Conservation (phyloP, 306 rosid genomes). For the Citrullus colocynthis region DNA sequence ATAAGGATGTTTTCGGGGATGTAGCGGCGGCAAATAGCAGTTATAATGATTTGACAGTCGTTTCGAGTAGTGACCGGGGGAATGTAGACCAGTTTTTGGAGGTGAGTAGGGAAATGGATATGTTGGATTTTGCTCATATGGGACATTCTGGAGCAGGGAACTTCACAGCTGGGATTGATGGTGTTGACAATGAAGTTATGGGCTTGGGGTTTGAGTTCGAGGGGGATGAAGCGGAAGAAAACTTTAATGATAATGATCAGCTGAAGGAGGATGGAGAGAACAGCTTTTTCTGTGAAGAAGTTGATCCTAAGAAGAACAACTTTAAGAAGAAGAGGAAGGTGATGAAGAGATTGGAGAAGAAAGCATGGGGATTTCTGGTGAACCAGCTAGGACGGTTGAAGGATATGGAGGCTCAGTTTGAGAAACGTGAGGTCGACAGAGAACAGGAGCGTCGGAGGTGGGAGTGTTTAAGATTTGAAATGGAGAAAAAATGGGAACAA, state of each 20-base stretch:
- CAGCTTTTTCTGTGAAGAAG: conserved; percentile 63
- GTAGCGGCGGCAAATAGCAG: conserved; percentile 34
- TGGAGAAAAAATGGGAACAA: conserved; percentile 57
- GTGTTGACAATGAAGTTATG: conserved; percentile 73
- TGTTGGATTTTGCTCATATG: conserved; percentile 65
- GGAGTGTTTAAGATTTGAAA: conserved; percentile 40
- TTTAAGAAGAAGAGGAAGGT: conserved; percentile 50
- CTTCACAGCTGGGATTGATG: conserved; percentile 59
- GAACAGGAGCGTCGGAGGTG: conserved; percentile 62
- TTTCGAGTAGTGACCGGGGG: conserved; percentile 33
- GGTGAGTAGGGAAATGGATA: conserved; percentile 40
- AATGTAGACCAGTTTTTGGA: conserved; percentile 43
- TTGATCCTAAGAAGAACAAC: conserved; percentile 41
- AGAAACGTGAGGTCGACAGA: conserved; percentile 65
- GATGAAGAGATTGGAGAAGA: conserved; percentile 50
- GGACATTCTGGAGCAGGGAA: conserved; percentile 67
- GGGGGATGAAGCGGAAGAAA: conserved; percentile 67
- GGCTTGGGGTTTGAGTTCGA: conserved; percentile 75
- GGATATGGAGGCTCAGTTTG: conserved; percentile 67
- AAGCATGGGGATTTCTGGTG: conserved; percentile 56
- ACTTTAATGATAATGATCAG: conserved; percentile 44
- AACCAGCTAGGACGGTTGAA: conserved; percentile 56
- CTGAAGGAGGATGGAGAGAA: conserved; percentile 54
- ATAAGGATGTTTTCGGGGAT: conserved; percentile 92
- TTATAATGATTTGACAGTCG: conserved; percentile 36